These are phyloP conservation scores for Silybum marianum DNA, from an alignment of 129 eudicot species.

Conservation along the genomic window DNA sequence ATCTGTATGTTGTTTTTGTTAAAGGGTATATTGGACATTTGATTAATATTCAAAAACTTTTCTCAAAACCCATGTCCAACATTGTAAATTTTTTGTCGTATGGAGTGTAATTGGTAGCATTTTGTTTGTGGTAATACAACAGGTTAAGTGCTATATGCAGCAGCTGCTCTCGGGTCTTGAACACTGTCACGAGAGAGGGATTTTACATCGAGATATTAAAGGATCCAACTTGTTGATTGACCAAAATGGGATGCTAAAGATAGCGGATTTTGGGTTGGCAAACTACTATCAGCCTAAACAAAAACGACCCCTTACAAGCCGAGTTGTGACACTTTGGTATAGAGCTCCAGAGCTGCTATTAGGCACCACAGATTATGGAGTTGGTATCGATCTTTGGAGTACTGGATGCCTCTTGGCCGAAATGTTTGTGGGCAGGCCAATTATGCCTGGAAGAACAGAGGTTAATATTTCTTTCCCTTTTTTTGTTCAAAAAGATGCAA, in stretches of 20 bases:
- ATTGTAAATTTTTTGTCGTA: not conserved
- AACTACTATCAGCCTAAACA: slow-evolving; percentile 51
- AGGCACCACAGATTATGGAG: slow-evolving; percentile 81
- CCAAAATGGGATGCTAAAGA: slow-evolving; percentile 61
- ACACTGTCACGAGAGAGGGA: slow-evolving; percentile 82
- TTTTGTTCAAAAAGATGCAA: not conserved
- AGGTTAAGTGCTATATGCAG: slow-evolving; percentile 87
- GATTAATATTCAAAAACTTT: not conserved
- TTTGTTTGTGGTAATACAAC: slow-evolving; percentile 32
- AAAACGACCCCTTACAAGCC: slow-evolving; percentile 62
- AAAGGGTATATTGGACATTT: not conserved
- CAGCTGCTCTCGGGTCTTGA: slow-evolving; percentile 74
- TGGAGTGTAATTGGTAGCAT: not conserved
- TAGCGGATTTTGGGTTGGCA: slow-evolving; percentile 91
- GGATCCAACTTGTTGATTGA: slow-evolving; percentile 82
- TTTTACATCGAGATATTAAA: slow-evolving; percentile 80
- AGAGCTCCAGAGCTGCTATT: slow-evolving; percentile 85
- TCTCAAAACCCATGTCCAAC: not conserved
- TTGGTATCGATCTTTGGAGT: slow-evolving; percentile 94
- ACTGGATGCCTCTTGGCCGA: slow-evolving; percentile 78
- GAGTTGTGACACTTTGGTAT: slow-evolving; percentile 92
- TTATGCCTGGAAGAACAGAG: slow-evolving; percentile 91
- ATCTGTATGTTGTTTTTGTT: not conserved
- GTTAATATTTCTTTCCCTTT: slow-evolving; percentile 31
- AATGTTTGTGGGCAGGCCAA: slow-evolving; percentile 79